Base-by-base conservation (phyloP, 352 stramenopile species). In the Thraustotheca clavata region DNA sequence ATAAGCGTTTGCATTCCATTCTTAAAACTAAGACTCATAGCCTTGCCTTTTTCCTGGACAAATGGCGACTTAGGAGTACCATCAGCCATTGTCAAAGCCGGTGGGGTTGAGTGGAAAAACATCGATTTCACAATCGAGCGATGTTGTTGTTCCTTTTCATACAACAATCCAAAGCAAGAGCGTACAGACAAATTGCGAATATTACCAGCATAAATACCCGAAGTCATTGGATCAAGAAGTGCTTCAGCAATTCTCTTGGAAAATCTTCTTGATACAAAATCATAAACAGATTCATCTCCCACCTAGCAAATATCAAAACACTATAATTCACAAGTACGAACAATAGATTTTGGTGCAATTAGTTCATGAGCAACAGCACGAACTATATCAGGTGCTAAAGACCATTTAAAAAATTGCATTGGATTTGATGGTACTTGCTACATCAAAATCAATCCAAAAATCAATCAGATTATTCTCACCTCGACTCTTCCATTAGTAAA, bases 151-250 rank as follows among this genome's bases (percentile, higher is more conserved):
- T 96, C 87, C 24, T 94, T 52, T n/a, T 94, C 79, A 41, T 75
- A 62, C 16, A 96, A 72, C 74, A 92, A 71, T 7, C 74, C 69
- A 52, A 96, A 92, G 68, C 87, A 96, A 33, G 85, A 77, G 27
- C 77, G 76, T 57, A 95, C 74, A 4, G 84, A 94, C 29, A 96
- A 72, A 12, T 86, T 62, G 34, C 70, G 71, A 65, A 92, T 88
- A 59, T 94, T 83, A 31, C 87, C 87, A n/a, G 80, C 83, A 62
- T 92, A 96, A 69, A 96, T 96, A 4, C 87, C 87, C 4, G 82
- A 92, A 4, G 73, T 68, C 61, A 96, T 77, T 8, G 87, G 80
- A 62, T 96, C 87, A 55, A 92, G 62, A 31, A 96, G 74, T 3
- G 71, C 72, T 57, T 96, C 79, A 0, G 87, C 87, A 18, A 96